Conservation (phyloP, 176 grass and related monocot species). For the Lolium rigidum region DNA sequence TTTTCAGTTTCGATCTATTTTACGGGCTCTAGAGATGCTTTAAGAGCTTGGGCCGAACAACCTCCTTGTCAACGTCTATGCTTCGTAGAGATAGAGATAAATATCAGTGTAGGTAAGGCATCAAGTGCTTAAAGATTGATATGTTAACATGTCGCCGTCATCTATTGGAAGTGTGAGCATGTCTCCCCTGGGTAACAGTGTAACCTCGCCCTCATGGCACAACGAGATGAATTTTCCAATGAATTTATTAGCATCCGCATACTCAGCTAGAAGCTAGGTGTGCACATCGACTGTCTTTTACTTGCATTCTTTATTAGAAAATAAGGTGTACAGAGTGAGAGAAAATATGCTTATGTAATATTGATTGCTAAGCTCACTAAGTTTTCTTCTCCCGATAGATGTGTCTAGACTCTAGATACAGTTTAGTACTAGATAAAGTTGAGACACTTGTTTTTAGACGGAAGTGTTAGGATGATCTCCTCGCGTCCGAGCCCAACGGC, state of each 20-base stretch:
- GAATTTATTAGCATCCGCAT: neutral
- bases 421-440: too few relatives aligned
- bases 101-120: neutral
- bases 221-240: neutral
- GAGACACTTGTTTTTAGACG: too few relatives aligned
- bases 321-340: neutral
- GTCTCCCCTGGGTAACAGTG: neutral
- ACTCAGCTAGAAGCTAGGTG: neutral
- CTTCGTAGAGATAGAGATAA: neutral
- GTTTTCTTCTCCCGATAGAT: neutral
- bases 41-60: too few relatives aligned
- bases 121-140: neutral
- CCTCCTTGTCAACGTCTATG: too few relatives aligned
- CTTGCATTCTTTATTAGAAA: neutral
- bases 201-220: neutral
- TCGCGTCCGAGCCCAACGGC: too few relatives aligned
- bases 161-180: neutral
- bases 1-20: too few relatives aligned
- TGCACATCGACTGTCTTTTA: neutral
- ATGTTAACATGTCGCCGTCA: neutral
- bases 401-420: too few relatives aligned
- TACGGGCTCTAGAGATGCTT: too few relatives aligned
- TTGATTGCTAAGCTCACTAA: neutral
- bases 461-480: too few relatives aligned
- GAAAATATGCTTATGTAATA: neutral